phyloP scores from a whole-genome alignment of 2,329 filamentous ascomycete genomes.

The Nemania sp. region DNA sequence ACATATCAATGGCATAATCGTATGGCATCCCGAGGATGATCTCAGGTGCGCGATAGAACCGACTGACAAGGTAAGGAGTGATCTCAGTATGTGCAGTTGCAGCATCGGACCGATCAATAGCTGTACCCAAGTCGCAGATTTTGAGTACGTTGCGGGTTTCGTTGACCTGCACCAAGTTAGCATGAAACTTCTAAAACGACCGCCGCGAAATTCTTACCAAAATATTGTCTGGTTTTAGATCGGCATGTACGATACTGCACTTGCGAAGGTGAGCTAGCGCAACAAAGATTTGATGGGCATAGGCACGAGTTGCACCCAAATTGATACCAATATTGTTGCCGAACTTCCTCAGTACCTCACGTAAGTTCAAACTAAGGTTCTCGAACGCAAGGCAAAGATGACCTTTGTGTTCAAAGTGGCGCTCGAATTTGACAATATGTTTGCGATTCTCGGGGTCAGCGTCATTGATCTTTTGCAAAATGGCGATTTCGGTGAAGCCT shows the following conservation, averaged over 20 bases:
- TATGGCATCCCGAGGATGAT: conserved; percentile 97
- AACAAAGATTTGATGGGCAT: conserved; percentile 93
- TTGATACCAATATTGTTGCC: conserved; percentile 94
- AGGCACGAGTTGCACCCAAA: conserved; percentile 81
- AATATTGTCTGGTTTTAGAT: conserved; percentile 98
- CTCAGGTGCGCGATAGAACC: conserved; percentile 96
- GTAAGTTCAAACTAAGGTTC: conserved; percentile 88
- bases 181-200: conserved; percentile 29
- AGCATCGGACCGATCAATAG: conserved; percentile 82
- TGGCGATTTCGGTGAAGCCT: conserved; percentile 91
- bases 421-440: conserved; percentile 86
- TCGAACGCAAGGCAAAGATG: conserved; percentile 98
- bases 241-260: conserved; percentile 91
- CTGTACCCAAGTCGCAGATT: conserved; percentile 96
- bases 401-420: conserved; percentile 89
- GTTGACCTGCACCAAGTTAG: conserved; percentile 61
- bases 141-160: conserved; percentile 84
- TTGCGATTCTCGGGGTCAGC: conserved; percentile 88
- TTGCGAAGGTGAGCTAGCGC: conserved; percentile 86
- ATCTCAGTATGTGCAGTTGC: conserved; percentile 76
- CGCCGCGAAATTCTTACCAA: conserved; percentile 60
- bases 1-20: conserved; percentile 93
- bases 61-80: conserved; percentile 92
- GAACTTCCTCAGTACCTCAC: conserved; percentile 94
- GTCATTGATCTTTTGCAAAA: conserved; percentile 83